Conservation (phyloP, 2,329 filamentous ascomycete species). For the Endoconidiophora polonica region DNA sequence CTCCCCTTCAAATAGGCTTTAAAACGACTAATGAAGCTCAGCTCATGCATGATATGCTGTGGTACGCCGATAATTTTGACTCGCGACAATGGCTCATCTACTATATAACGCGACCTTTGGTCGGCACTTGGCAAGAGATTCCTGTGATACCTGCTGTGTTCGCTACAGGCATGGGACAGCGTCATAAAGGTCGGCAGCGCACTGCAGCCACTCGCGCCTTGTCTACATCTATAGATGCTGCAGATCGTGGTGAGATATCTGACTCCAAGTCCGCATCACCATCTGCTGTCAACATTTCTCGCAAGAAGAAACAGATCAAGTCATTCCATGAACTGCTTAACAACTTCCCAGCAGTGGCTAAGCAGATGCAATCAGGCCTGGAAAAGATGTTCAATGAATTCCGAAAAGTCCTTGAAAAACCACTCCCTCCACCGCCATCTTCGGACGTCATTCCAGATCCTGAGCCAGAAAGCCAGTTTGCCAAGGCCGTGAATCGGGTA, state of each 20-base stretch:
- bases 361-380: slow-evolving; percentile 85
- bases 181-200: slow-evolving; percentile 16
- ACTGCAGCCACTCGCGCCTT: slow-evolving; percentile 4
- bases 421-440: slow-evolving; percentile 42
- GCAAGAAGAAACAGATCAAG: slow-evolving; percentile 77
- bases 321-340: slow-evolving; percentile 80
- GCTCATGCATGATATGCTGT: slow-evolving; percentile 66
- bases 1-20: slow-evolving; percentile 46
- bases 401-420: slow-evolving; percentile 66
- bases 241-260: slow-evolving; percentile 20
- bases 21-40: slow-evolving; percentile 81
- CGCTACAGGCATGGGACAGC: slow-evolving; percentile 27
- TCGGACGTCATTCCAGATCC: slow-evolving; percentile 30
- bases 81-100: slow-evolving; percentile 91
- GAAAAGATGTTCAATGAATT: slow-evolving; percentile 87
- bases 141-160: slow-evolving; percentile 52
- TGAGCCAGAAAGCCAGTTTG: slow-evolving; percentile 40
- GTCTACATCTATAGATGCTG: slow-evolving; percentile 4
- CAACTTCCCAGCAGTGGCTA: slow-evolving; percentile 85
- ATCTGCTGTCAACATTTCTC: slow-evolving; percentile 25
- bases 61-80: slow-evolving; percentile 79
- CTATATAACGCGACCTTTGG: slow-evolving; percentile 78
- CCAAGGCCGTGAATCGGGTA: slow-evolving; percentile 36
- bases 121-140: slow-evolving; percentile 66
- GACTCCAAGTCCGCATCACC: neutral